These are phyloP conservation scores for Penicillium sp. DNA, from an alignment of 2,329 filamentous ascomycete species.

Conservation along the genomic window DNA sequence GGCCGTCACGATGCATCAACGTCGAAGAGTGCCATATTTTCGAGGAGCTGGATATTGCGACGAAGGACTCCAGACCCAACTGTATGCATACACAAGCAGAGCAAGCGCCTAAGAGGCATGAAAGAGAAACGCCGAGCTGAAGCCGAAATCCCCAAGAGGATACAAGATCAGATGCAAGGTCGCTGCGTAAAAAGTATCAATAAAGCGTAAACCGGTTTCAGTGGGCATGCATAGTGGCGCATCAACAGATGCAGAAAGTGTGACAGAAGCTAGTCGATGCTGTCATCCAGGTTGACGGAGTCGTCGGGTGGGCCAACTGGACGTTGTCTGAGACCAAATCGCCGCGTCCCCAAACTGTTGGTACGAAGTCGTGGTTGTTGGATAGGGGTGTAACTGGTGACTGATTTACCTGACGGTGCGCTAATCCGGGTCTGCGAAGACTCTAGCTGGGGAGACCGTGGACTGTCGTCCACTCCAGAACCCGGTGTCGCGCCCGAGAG, in stretches of 20 bases:
- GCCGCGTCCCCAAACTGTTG: conserved; percentile 38
- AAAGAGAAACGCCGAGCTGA: conserved; percentile 14
- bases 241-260: conserved; percentile 6
- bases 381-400: conserved; percentile 40
- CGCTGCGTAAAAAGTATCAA: conserved; percentile 16
- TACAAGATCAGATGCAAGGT: conserved; percentile 18
- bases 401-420: conserved; percentile 36
- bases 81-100: conserved; percentile 15
- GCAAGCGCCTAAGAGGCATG: conserved; percentile 11
- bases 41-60: conserved; percentile 9
- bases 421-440: conserved; percentile 33
- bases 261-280: conserved; percentile 27
- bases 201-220: conserved; percentile 7
- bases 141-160: conserved; percentile 5
- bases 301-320: conserved; percentile 26
- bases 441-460: conserved; percentile 22
- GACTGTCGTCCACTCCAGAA: conserved; percentile 21
- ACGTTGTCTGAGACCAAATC: conserved; percentile 35
- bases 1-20: conserved; percentile 12
- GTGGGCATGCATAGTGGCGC: conserved; percentile 6
- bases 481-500: conserved; percentile 20
- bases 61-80: conserved; percentile 12
- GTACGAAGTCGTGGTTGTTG: conserved; percentile 37
- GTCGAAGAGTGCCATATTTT: conserved; percentile 1
- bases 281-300: conserved; percentile 30